Conservation (phyloP, 2,329 filamentous ascomycete species). For the Albifimbria verrucaria region DNA sequence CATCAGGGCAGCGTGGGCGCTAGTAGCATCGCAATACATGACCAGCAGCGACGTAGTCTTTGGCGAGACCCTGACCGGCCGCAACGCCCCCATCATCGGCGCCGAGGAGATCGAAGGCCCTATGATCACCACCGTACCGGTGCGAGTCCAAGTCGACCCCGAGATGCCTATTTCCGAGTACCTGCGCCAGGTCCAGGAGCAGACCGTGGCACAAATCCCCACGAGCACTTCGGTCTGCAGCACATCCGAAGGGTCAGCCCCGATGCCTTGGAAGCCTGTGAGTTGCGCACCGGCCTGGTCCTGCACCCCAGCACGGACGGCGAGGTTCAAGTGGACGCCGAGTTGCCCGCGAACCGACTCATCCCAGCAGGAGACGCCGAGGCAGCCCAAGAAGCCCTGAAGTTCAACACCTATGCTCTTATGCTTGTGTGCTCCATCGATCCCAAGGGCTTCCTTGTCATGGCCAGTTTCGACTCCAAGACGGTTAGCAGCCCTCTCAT, state of each 20-base stretch:
- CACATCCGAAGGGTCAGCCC: constrained; percentile 54
- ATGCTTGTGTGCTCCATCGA: constrained; percentile 64
- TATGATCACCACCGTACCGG: constrained; percentile 58
- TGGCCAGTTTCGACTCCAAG: constrained; percentile 64
- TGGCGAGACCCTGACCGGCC: constrained; percentile 57
- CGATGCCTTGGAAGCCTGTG: constrained; percentile 53
- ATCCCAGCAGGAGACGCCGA: constrained; percentile 54
- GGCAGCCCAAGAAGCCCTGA: constrained; percentile 57
- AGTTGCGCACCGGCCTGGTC: constrained; percentile 52
- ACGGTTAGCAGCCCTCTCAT: constrained; percentile 50
- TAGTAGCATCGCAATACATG: constrained; percentile 51
- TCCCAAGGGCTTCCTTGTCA: constrained; percentile 52
- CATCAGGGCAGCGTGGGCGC: constrained; percentile 57
- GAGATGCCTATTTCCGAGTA: constrained; percentile 45
- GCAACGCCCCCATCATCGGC: constrained; percentile 45
- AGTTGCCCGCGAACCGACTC: constrained; percentile 46
- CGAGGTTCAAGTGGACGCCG: constrained; percentile 17
- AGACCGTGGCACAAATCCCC: constrained; percentile 56
- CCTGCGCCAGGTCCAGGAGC: constrained; percentile 53
- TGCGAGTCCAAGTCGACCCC: constrained; percentile 45
- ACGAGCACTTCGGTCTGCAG: constrained; percentile 62
- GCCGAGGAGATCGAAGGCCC: constrained; percentile 56
- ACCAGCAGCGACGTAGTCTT: constrained; percentile 53
- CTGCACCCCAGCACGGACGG: constrained; percentile 44
- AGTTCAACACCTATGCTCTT: constrained; percentile 58